These are phyloP conservation scores for Paraglomus occultum DNA, from an alignment of 192 early-diverging fungal genomes.

Conservation along the genomic window DNA sequence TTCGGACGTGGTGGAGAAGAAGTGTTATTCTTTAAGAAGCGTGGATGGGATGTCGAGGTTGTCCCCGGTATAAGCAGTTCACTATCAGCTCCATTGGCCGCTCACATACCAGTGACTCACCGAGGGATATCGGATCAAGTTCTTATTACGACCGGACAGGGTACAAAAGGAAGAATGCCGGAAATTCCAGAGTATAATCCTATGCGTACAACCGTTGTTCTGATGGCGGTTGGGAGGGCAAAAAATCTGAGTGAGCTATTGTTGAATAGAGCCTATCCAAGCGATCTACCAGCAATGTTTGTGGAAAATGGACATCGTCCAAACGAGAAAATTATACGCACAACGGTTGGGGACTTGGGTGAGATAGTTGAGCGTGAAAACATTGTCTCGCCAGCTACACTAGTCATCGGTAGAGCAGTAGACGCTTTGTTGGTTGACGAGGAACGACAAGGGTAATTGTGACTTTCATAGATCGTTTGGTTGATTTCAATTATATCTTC, in stretches of 20 bases:
- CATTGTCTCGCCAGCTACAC: slow-evolving; percentile 71
- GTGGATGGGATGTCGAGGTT: slow-evolving; percentile 66
- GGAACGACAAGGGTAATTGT: neutral
- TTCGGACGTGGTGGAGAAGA: slow-evolving; percentile 95
- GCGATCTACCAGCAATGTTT: slow-evolving; percentile 67
- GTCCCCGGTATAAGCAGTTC: slow-evolving; percentile 79
- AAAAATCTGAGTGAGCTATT: slow-evolving; percentile 58
- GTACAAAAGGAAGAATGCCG: slow-evolving; percentile 75
- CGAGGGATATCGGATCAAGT: slow-evolving; percentile 86
- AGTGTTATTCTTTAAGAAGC: slow-evolving; percentile 64
- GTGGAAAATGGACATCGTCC: slow-evolving; percentile 81
- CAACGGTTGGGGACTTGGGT: slow-evolving; percentile 62
- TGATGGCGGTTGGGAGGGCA: slow-evolving; percentile 84
- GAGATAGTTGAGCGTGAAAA: slow-evolving; percentile 59
- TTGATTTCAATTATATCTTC: too few relatives aligned
- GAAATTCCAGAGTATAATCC: slow-evolving; percentile 62
- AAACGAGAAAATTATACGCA: slow-evolving; percentile 68
- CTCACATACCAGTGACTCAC: slow-evolving; percentile 82
- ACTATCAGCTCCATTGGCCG: slow-evolving; percentile 71
- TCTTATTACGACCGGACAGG: slow-evolving; percentile 77
- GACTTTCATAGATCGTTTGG: too few relatives aligned
- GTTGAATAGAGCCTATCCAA: slow-evolving; percentile 56
- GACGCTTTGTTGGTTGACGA: slow-evolving; percentile 30
- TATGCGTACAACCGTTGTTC: slow-evolving; percentile 74
- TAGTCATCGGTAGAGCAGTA: slow-evolving; percentile 76